Evolutionary conservation across 1,284 basidiomycete genomes (phyloP).

Genomic region (Prillingera fragicola): DNA sequence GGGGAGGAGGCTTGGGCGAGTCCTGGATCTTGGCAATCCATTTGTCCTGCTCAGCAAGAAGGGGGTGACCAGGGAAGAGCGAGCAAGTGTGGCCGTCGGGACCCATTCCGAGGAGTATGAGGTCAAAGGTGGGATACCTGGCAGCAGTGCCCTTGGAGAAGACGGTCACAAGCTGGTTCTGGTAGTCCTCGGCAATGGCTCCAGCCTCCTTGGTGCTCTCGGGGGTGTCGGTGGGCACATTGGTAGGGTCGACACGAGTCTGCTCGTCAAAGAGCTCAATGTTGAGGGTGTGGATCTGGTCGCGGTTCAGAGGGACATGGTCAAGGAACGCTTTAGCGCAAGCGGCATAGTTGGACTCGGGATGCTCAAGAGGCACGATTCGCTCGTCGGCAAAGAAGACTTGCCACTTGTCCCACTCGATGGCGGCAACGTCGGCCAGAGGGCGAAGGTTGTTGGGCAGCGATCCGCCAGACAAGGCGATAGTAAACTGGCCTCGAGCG

Average conservation of each 20-base stretch:
- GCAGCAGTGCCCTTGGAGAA: constrained; percentile 87
- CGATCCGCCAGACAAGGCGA: constrained; percentile 90
- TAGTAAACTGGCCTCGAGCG: constrained; percentile 80
- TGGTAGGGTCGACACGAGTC: constrained; percentile 33
- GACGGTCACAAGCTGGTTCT: constrained; percentile 81
- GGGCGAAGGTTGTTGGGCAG: constrained; percentile 76
- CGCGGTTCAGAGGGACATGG: constrained; percentile 65
- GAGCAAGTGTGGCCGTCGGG: constrained; percentile 95
- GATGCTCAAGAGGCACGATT: constrained; percentile 82
- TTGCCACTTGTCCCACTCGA: constrained; percentile 96
- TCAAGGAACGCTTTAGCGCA: constrained; percentile 73
- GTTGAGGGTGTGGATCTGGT: constrained; percentile 84
- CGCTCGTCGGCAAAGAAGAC: constrained; percentile 96
- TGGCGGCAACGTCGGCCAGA: constrained; percentile 61
- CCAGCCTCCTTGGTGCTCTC: constrained; percentile 59
- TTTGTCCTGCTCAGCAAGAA: constrained; percentile 75
- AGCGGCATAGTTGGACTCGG: constrained; percentile 83
- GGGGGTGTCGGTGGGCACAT: constrained; percentile 23
- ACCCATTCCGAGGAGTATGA: constrained; percentile 88
- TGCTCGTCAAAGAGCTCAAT: constrained; percentile 55
- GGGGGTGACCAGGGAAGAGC: constrained; percentile 85
- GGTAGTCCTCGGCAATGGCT: constrained; percentile 85
- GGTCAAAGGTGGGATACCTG: constrained; percentile 89
- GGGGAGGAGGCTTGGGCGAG: constrained; percentile 87
- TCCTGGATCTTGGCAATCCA: constrained; percentile 94